Conservation (phyloP, 2,329 filamentous ascomycete species). For the Aureobasidium sp. region DNA sequence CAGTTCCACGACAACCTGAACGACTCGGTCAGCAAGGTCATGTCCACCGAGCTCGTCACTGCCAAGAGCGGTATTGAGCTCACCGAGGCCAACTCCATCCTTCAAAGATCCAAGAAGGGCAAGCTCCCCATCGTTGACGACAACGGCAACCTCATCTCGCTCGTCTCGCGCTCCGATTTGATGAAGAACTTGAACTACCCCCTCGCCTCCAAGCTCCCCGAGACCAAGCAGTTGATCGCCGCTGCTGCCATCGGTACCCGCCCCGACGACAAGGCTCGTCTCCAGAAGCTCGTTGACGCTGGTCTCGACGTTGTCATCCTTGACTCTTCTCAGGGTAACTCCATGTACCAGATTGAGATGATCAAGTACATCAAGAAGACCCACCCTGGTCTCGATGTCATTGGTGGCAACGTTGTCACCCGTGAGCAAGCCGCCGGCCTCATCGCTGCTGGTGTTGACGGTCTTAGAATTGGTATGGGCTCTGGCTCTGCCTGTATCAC, state of each 20-base stretch:
- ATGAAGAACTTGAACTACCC: constrained; percentile 99
- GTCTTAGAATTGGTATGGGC: constrained; percentile 97
- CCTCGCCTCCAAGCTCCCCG: constrained; percentile 86
- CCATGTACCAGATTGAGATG: constrained; percentile 98
- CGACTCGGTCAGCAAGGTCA: constrained; percentile 75
- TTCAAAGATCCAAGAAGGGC: constrained; percentile 95
- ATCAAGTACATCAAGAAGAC: constrained; percentile 89
- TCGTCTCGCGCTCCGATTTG: constrained; percentile 88
- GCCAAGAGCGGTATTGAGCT: constrained; percentile 76
- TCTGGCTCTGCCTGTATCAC: constrained; percentile 98
- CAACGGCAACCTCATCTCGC: constrained; percentile 54
- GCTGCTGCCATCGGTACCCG: constrained; percentile 93
- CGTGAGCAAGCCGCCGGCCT: constrained; percentile 88
- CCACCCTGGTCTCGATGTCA: constrained; percentile 82
- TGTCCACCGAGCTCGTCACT: constrained; percentile 92
- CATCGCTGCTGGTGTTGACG: constrained; percentile 90
- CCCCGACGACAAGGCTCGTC: constrained; percentile 80
- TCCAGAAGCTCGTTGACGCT: constrained; percentile 83
- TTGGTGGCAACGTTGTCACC: constrained; percentile 97
- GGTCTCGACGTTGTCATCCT: constrained; percentile 92
- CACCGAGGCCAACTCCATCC: constrained; percentile 81
- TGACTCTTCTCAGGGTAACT: constrained; percentile 96
- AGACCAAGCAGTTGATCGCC: constrained; percentile 95
- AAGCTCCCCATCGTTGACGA: constrained; percentile 44
- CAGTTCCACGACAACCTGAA: constrained; percentile 79